A percentile compares a stretch with the other conserved stretches of the same genome.
These are phyloP conservation scores for Phytopythium vexans DNA, from an alignment of 352 stramenopile genomes.

Conservation along the genomic window DNA sequence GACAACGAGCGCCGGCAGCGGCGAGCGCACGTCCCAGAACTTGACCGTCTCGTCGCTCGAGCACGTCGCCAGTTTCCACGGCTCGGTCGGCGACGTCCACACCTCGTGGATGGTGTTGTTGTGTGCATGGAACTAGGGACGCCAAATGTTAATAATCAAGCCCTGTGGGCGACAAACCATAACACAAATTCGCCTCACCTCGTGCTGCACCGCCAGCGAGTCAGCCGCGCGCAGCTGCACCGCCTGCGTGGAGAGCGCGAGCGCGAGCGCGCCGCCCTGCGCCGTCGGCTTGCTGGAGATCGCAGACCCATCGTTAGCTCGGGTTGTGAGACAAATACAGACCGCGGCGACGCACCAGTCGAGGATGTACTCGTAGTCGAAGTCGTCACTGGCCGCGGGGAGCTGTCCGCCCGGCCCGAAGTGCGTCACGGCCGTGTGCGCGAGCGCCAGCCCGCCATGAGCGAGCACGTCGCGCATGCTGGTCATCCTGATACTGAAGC, in stretches of 20 bases:
- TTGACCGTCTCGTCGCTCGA: conserved; percentile 86
- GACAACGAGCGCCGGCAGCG: conserved; percentile 56
- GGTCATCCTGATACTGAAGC: neutral
- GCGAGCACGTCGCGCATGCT: conserved; percentile 48
- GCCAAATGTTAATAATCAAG: neutral
- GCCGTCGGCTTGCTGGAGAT: conserved; percentile 56
- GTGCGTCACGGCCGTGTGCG: conserved; percentile 65
- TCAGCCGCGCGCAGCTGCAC: conserved; percentile 72
- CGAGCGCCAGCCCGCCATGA: conserved; percentile 41
- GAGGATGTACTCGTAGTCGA: conserved; percentile 86
- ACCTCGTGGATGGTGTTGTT: conserved; percentile 81
- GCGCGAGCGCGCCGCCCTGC: conserved; percentile 46
- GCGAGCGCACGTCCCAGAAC: conserved; percentile 75
- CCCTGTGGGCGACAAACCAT: neutral
- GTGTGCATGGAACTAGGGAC: conserved; percentile 60
- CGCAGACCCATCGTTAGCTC: neutral
- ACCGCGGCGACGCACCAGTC: conserved; percentile 39
- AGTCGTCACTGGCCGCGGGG: conserved; percentile 50
- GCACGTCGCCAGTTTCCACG: conserved; percentile 72
- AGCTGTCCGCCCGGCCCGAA: conserved; percentile 35
- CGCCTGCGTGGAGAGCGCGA: conserved; percentile 65
- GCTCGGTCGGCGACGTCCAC: conserved; percentile 60
- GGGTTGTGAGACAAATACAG: neutral
- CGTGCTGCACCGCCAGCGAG: conserved; percentile 54
- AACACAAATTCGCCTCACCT: conserved; percentile 25